Percentiles rank a stretch among this genome's conserved stretches.
These are phyloP conservation scores for Daedaleopsis sinensis DNA, from an alignment of 768 basidiomycete genomes.

Conservation along the genomic window DNA sequence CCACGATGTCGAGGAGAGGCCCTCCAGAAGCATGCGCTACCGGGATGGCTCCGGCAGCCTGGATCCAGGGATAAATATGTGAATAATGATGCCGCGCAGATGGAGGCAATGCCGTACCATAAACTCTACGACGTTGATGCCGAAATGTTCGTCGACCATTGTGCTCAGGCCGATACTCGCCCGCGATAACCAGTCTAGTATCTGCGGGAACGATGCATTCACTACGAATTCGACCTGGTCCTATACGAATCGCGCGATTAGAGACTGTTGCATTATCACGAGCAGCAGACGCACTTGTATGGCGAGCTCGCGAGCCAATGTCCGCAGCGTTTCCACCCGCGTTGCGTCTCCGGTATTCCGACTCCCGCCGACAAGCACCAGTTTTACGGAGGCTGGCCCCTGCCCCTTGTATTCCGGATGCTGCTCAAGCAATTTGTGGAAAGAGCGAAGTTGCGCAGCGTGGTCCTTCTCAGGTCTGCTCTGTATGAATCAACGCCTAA, in stretches of 20 bases:
- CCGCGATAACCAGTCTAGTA: constrained; percentile 70
- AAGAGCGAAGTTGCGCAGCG: constrained; percentile 71
- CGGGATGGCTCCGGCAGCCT: constrained; percentile 95
- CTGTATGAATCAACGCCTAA: not conserved
- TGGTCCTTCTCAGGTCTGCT: constrained; percentile 89
- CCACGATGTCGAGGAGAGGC: constrained; percentile 88
- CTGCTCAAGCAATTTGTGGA: constrained; percentile 56
- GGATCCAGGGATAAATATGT: not conserved
- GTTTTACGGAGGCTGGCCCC: constrained; percentile 42
- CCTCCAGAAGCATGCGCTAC: constrained; percentile 94
- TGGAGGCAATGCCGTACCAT: constrained; percentile 61
- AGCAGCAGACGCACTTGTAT: constrained; percentile 54
- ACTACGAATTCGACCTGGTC: constrained; percentile 74
- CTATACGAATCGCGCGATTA: constrained; percentile 39
- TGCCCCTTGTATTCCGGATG: constrained; percentile 58
- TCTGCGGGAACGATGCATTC: constrained; percentile 76
- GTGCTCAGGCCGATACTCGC: constrained; percentile 90
- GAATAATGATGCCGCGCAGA: not conserved
- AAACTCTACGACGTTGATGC: constrained; percentile 96
- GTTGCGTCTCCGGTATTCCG: constrained; percentile 76
- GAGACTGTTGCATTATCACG: constrained; percentile 1
- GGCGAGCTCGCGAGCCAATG: constrained; percentile 60
- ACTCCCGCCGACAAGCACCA: constrained; percentile 84
- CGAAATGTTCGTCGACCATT: constrained; percentile 99
- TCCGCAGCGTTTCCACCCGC: constrained; percentile 64